phyloP scores from a whole-genome alignment of 176 grass and related monocot genomes.

The Eleusine coracana region DNA sequence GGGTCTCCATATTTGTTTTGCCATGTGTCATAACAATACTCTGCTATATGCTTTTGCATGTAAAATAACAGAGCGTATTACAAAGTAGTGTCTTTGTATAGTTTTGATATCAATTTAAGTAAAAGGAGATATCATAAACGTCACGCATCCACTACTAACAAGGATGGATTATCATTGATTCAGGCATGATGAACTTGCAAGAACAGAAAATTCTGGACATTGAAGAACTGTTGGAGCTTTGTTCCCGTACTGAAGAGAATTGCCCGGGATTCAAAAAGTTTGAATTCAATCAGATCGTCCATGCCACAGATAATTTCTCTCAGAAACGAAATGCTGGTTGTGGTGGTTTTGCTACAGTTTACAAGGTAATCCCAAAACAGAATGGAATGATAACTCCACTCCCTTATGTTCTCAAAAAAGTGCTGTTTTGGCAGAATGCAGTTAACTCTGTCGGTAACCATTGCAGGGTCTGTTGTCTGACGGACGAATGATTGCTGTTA shows the following conservation, averaged over 20 bases:
- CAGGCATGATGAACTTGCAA: slow-evolving; percentile 31
- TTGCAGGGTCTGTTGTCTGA: slow-evolving; percentile 41
- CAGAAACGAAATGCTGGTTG: not conserved
- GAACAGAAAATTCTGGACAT: slow-evolving; percentile 29
- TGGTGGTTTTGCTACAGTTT: slow-evolving; percentile 45
- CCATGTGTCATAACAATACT: not conserved
- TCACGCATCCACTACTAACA: not conserved
- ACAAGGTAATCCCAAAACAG: slow-evolving; percentile 45
- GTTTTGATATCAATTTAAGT: not conserved
- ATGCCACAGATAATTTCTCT: slow-evolving; percentile 51
- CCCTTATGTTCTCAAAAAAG: not conserved
- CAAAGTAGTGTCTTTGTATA: not conserved
- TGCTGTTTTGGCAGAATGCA: not conserved
- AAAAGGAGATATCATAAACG: not conserved
- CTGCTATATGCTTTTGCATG: not conserved
- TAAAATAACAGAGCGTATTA: not conserved
- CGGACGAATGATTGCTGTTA: slow-evolving; percentile 39
- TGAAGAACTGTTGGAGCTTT: slow-evolving; percentile 31
- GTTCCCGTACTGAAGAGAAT: slow-evolving; percentile 22
- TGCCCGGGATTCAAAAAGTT: slow-evolving; percentile 41
- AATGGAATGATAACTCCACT: not conserved
- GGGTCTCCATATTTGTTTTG: not conserved
- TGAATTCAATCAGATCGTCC: slow-evolving; percentile 31
- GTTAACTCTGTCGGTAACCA: not conserved
- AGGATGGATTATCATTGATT: slow-evolving; percentile 4